Evolutionary conservation across 495 filamentous ascomycete genomes (phyloP), one percentile per base, ranked within the genome.

Genomic region (Beverwykella pulmonaria): DNA sequence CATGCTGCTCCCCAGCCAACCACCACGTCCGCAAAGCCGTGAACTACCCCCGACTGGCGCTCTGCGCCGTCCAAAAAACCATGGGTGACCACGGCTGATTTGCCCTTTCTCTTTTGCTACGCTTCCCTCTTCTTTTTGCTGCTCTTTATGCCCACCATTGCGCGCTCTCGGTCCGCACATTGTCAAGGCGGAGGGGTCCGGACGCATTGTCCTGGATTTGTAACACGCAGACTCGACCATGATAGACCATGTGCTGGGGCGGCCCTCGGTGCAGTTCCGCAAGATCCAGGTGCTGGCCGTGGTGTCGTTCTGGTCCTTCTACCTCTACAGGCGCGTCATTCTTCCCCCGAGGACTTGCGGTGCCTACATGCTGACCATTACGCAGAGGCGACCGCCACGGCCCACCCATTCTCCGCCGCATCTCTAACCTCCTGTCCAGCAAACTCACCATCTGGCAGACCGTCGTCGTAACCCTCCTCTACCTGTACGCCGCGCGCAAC

Each of bases 221-320:
- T 34, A 34, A 34, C 32, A 12, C 32, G 5, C 32, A 34, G 32
- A 6, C 17, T 3, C 17, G 39, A 59, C 20, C 20, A 68, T 68
- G 65, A 63, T 65, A 88, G 94, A 98, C 75, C 94, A 98, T 80
- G 87, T 97, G 59, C 83, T 98, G 39, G 94, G 94, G 63, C 86
- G 90, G 66, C 94, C 94, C 34, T 96, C 92, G 8, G 88, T 89
- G 64, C 87, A 90, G 77, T 96, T 94, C 73, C 88, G 94, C 62
- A 92, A 96, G 72, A 87, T 95, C 25, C 93, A 98, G 75, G 92
- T 98, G 67, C 84, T 97, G 61, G 87, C 90, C 26, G 94, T 97
- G 0, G 82, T 98, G 20, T 84, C 88, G 0, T 95, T 97, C 71
- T 98, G 94, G 95, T 92, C 89, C 17, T 76, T 87, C 20, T 97